Evolutionary conservation across 495 filamentous ascomycete species (phyloP), one percentile per base, ranked within the genome.

Genomic region (Aspergillus steynii): DNA sequence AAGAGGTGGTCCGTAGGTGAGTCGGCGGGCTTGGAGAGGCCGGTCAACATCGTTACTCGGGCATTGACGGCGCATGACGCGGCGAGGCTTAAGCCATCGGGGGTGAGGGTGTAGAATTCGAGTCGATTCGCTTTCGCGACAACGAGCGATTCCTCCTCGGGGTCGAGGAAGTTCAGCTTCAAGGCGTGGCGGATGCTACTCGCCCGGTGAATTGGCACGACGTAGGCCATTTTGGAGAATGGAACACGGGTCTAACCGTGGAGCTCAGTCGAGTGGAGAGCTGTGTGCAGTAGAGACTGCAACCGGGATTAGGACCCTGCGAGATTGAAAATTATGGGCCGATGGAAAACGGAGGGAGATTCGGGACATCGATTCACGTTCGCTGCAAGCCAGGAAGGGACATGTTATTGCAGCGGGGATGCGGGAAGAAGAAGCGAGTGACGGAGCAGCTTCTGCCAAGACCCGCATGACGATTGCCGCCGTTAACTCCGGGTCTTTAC

Each of bases 81-180:
- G 2, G 77, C 75, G 28, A 90, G 83, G 27, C 77, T 73, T 49
- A 93, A 75, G 34, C 85, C 85, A 80, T 88, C 82, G 2, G 78
- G 74, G 3, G 74, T 82, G 54, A 86, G 77, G 3, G 71, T 79
- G 71, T 89, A 97, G 75, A 97, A 87, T 74, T 99, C 96, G 48
- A 98, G 78, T 31, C 92, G 87, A 66, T 96, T 97, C n/a, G 91
- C 82, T 78, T 96, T 97, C 94, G 92, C 93, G 62, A 96, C 80
- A 50, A 97, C 87, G 65, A 99, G 78, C 63, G 88, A 91, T 61
- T 94, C 87, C 59, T 94, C 87, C 46, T 90, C 85, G 3, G 85
- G 71, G 59, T 81, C 80, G 25, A 96, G 77, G 61, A 99, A 85
- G 59, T 87, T 84, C 50, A 93, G 79, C 67, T 88, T 92, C 60